These are phyloP conservation scores for Hemisphaericaspora subhashii DNA, from an alignment of 1,139 yeast genomes.

Conservation along the genomic window DNA sequence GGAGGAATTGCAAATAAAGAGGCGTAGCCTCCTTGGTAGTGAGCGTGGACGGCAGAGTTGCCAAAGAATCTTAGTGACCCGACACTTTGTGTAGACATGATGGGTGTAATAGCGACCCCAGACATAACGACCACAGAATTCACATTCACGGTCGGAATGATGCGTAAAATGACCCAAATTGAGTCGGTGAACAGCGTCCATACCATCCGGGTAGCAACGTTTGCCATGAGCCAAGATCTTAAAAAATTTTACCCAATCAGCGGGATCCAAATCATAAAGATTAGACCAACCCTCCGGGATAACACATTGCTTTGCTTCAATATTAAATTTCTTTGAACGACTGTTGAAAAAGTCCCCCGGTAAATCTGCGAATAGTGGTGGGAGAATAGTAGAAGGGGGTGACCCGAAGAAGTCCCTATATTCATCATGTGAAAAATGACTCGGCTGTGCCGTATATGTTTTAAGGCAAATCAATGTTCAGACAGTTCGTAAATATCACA, in stretches of 20 bases:
- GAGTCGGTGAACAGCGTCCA: slow-evolving; percentile 21
- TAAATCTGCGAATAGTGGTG: not conserved
- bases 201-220: slow-evolving; percentile 20
- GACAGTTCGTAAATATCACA: not conserved
- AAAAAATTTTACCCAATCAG: not conserved
- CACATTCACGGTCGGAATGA: no score
- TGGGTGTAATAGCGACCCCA: no score
- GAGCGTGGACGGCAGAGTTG: no score
- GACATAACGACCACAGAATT: no score
- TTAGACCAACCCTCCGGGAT: not conserved
- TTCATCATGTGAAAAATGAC: no score
- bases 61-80: no score
- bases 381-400: not conserved
- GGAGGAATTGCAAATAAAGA: no score
- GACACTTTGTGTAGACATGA: no score
- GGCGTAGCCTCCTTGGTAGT: no score
- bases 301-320: not conserved
- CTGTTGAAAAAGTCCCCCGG: not conserved
- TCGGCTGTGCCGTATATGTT: not conserved
- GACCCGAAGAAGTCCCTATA: not conserved
- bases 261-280: not conserved
- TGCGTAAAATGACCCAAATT: slow-evolving; percentile 12
- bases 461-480: not conserved
- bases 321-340: not conserved
- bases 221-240: not conserved